Evolutionary conservation across 176 grass and related monocot species (phyloP), one percentile per base, ranked within the genome.

Genomic region (Hsuehochloa calcarea): DNA sequence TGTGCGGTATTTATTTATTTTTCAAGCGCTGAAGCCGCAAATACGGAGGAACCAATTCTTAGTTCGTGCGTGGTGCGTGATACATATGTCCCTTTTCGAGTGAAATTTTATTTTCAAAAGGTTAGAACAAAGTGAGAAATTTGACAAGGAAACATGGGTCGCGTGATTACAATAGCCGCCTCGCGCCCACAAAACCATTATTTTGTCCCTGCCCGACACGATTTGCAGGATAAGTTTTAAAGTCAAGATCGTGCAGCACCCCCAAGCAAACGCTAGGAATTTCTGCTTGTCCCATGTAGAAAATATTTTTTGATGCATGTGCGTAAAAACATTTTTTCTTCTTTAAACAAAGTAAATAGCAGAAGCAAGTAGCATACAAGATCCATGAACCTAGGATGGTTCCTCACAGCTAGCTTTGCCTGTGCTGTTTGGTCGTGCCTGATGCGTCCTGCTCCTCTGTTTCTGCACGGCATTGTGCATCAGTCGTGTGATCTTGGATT

Each of bases 351-450:
- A 46, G 40, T 17, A 78, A 19, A 60, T 0, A 26, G 11, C 4
- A 49, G n/a, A 6, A 46, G 20, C 19, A 70, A n/a, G 55, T 10
- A n/a, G 55, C 55, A n/a, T 13, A 6, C 39, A 3, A 79, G 46
- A 16, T 78, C 49, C 39, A 19, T 52, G 77, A 76, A 77, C 77
- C 64, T 82, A 78, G 78, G 65, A 76, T 52, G 31, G 40, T 13
- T 46, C 20, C 55, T 61, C 23, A 16, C 22, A 22, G 27, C 44
- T 37, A 0, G 13, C 29, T 49, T 4, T 10, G 12, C 1, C 23
- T 19, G 16, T 13, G 3, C 22, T 70, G 34, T 40, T 7, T 16
- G 7, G 19, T 19, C 22, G 59, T 64, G 76, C 15, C 72, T 44
- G 59, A 37, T 66, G 83, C 82, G 31, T 37, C 44, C 5, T 3